A percentile compares a stretch with the other conserved stretches of the same genome.
phyloP scores from a whole-genome alignment of 768 basidiomycete species.

The Nidularia pulvinata region DNA sequence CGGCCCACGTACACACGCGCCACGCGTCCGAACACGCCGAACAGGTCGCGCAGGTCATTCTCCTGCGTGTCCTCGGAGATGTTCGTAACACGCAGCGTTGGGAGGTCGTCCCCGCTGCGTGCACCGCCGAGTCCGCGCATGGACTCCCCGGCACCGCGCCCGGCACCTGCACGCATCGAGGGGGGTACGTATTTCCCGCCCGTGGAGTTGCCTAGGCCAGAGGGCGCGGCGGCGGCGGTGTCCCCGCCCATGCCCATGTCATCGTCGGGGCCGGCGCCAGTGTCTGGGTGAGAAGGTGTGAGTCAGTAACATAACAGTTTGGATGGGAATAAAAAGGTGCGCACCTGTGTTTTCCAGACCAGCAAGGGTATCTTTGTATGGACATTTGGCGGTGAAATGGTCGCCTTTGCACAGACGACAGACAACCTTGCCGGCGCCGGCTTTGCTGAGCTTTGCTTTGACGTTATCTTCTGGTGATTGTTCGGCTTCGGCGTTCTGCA shows the following conservation, averaged over 20 bases:
- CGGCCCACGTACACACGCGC: slow-evolving; percentile 92
- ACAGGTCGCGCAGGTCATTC: slow-evolving; percentile 90
- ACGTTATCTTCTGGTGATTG: slow-evolving; percentile 61
- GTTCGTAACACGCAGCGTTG: slow-evolving; percentile 96
- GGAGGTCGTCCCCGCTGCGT: slow-evolving; percentile 81
- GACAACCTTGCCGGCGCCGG: slow-evolving; percentile 84
- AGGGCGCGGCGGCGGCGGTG: slow-evolving; percentile 29
- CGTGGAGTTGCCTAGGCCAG: slow-evolving; percentile 31
- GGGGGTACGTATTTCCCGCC: slow-evolving; percentile 93
- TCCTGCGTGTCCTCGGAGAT: slow-evolving; percentile 96
- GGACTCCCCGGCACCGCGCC: slow-evolving; percentile 71
- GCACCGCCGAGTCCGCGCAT: slow-evolving; percentile 61
- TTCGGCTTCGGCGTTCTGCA: slow-evolving; percentile 65
- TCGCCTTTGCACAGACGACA: slow-evolving; percentile 97
- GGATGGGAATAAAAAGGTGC: slow-evolving; percentile 7
- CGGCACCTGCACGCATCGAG: slow-evolving; percentile 78
- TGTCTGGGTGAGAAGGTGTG: slow-evolving; percentile 14
- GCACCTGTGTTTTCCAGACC: slow-evolving; percentile 65
- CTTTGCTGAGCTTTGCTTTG: slow-evolving; percentile 66
- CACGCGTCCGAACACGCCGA: slow-evolving; percentile 83
- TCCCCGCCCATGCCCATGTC: slow-evolving; percentile 30
- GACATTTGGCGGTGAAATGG: slow-evolving; percentile 98
- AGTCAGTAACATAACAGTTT: neutral
- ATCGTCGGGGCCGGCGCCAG: slow-evolving; percentile 34
- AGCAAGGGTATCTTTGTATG: slow-evolving; percentile 92